Conservation (phyloP, 352 stramenopile species). For the Phytophthora nicotianae region DNA sequence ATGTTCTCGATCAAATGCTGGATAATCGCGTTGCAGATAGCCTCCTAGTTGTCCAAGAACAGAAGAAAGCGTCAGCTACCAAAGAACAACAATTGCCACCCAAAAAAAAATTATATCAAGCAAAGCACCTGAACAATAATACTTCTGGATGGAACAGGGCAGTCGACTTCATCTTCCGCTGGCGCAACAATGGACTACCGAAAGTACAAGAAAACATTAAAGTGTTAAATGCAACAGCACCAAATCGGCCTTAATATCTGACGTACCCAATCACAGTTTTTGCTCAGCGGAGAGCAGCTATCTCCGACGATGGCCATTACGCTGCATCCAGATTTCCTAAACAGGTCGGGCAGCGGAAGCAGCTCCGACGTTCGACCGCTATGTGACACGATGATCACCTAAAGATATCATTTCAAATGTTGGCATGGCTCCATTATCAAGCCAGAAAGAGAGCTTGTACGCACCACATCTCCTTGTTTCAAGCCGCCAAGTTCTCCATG, state of each 20-base stretch:
- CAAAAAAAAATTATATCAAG: no score
- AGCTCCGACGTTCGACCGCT: constrained; percentile 74
- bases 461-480: constrained; percentile 54
- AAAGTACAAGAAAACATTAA: not conserved
- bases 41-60: constrained; percentile 37
- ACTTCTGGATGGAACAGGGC: constrained; percentile 75
- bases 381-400: constrained; percentile 72
- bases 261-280: constrained; percentile 39
- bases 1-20: constrained; percentile 58
- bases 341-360: constrained; percentile 49
- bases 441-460: not conserved
- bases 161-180: constrained; percentile 50
- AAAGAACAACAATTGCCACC: not conserved
- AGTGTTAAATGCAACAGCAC: not conserved
- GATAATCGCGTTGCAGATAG: constrained; percentile 74
- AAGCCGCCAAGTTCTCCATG: constrained; percentile 82
- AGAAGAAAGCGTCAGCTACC: not conserved
- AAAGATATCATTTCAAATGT: not conserved
- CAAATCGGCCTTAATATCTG: not conserved
- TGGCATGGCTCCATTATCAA: not conserved
- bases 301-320: constrained; percentile 65
- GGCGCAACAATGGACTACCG: constrained; percentile 37
- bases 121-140: constrained; percentile 74
- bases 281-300: constrained; percentile 37
- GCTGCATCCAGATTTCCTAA: constrained; percentile 42